Evolutionary conservation across 805 yeast species (phyloP).

Genomic region (Pichia paraexigua): DNA sequence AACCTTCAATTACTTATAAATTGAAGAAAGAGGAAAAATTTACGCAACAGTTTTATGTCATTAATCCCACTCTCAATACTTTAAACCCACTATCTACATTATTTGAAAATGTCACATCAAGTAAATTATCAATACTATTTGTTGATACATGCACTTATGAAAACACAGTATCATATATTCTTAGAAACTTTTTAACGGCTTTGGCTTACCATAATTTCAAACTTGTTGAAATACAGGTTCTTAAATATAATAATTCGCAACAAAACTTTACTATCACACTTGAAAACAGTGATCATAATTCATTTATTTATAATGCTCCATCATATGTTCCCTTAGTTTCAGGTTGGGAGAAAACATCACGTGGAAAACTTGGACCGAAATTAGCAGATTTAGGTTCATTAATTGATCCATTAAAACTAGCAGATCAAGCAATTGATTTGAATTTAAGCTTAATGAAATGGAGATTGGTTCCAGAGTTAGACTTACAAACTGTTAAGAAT

Average conservation of each 20-base stretch:
- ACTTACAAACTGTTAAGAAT: conserved; percentile 54
- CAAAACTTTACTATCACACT: conserved; percentile 23
- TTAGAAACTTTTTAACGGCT: conserved; percentile 23
- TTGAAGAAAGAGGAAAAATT: not conserved
- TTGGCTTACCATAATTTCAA: conserved; percentile 28
- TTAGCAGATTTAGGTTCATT: conserved; percentile 74
- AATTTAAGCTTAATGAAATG: conserved; percentile 93
- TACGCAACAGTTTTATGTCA: conserved; percentile 14
- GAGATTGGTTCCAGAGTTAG: conserved; percentile 81
- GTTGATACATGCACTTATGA: conserved; percentile 21
- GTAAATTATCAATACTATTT: conserved; percentile 14
- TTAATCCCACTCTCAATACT: conserved; percentile 5
- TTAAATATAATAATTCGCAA: conserved; percentile 23
- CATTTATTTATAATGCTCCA: conserved; percentile 1
- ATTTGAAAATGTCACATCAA: conserved; percentile 2
- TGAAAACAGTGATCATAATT: conserved; percentile 3
- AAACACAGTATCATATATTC: conserved; percentile 15
- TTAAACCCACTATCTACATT: conserved; percentile 10
- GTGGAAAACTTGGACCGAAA: conserved; percentile 73
- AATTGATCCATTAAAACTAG: conserved; percentile 72
- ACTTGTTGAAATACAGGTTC: conserved; percentile 32
- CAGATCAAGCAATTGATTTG: conserved; percentile 87
- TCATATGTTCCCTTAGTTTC: conserved; percentile 28
- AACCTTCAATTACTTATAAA: not conserved
- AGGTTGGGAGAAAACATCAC: conserved; percentile 88